Evolutionary conservation across 352 stramenopile species (phyloP), one percentile per base, ranked within the genome.

Genomic region (Pythium scleroteichum): DNA sequence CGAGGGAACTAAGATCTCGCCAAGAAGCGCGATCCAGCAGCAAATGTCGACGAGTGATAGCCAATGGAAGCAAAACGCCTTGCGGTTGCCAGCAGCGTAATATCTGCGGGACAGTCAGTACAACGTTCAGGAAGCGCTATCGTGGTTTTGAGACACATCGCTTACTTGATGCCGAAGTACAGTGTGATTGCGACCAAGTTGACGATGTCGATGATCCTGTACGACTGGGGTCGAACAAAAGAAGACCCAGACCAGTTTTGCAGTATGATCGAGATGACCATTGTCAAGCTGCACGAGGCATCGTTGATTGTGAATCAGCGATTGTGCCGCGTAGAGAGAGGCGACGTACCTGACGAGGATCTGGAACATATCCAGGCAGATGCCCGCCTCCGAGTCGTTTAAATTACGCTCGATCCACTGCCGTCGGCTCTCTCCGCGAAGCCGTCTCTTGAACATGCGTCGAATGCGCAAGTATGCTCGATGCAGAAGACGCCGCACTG

Each of bases 371-470:
- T 90, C 80, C n/a, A 85, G 55, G 17, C 69, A 50, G 13, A 88
- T 53, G 8, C 80, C 78, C 8, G 76, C 75, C 44, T 87, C 75
- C 5, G 78, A 88, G 60, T 88, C 79, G 29, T 87, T 80, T 33
- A 90, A 26, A 66, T 88, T 90, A 16, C 81, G 71, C 59, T 90
- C 78, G 29, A 88, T 82, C 81, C 81, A 90, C 55, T 88, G 76
- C 0, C 81, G 78, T 22, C 69, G 71, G 53, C 76, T 86, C 52
- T 90, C 78, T 20, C 81, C 81, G 27, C 78, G 84, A 53, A 88
- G 82, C 4, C 79, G 71, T 14, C 81, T 68, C 53, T 88, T 88
- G 20, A 90, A 69, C 33, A 72, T 69, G 17, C 70, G 65, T 16
- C 69, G 58, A 23, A 80, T 13, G 19, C 64, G 64, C 26, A 59